Evolutionary conservation across 495 filamentous ascomycete genomes (phyloP).

Genomic region (Hypoxylon subgilvum): DNA sequence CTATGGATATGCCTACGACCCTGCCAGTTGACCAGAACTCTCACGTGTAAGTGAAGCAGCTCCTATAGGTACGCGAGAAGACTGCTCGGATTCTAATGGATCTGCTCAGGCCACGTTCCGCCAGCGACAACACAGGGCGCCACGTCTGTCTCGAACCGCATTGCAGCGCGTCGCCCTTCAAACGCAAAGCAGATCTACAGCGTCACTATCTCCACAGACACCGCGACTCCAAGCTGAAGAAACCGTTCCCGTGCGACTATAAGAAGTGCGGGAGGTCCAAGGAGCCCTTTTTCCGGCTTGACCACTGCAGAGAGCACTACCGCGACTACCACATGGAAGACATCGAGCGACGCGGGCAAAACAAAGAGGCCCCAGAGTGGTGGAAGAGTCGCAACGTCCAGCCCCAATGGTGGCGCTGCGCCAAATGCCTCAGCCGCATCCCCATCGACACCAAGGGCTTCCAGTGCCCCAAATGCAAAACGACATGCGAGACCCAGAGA

Average conservation of each 20-base stretch:
- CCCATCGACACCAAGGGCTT: conserved; percentile 42
- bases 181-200: conserved; percentile 55
- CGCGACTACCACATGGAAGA: conserved; percentile 59
- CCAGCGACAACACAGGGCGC: conserved; percentile 8
- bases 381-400: conserved; percentile 41
- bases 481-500: conserved; percentile 46
- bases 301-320: conserved; percentile 58
- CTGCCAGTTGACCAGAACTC: background rate
- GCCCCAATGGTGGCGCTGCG: conserved; percentile 57
- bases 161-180: conserved; percentile 47
- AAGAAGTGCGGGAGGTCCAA: conserved; percentile 45
- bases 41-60: conserved; percentile 23
- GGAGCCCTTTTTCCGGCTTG: conserved; percentile 48
- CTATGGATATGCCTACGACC: conserved; percentile 9
- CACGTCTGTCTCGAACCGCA: conserved; percentile 38
- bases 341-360: conserved; percentile 43
- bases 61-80: background rate
- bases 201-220: conserved; percentile 54
- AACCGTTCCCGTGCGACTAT: conserved; percentile 51
- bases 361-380: conserved; percentile 25
- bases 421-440: conserved; percentile 51
- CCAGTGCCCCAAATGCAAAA: conserved; percentile 50
- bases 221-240: conserved; percentile 41
- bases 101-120: conserved; percentile 18
- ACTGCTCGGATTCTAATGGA: conserved; percentile 7